Conservation (phyloP, 2,329 filamentous ascomycete species). For the Pyricularia sp. region DNA sequence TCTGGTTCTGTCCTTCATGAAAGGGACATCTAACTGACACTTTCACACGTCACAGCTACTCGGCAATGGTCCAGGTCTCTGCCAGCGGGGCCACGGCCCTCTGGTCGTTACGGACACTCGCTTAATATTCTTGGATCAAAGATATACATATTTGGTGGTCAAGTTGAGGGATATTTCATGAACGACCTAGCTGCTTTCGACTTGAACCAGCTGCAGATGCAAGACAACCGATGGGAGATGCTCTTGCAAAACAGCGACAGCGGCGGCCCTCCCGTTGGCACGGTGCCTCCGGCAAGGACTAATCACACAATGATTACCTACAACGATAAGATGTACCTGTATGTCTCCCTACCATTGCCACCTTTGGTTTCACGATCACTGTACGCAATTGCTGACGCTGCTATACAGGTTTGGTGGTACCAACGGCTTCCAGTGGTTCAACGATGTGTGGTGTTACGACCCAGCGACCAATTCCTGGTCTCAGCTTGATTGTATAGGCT, state of each 20-base stretch:
- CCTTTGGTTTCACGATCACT: conserved; percentile 1
- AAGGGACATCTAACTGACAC: background rate
- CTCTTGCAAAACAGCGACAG: conserved; percentile 68
- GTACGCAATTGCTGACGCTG: conserved; percentile 3
- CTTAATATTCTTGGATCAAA: conserved; percentile 95
- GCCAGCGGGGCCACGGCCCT: conserved; percentile 74
- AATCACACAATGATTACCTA: conserved; percentile 90
- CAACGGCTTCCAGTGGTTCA: conserved; percentile 95
- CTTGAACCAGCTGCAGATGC: conserved; percentile 84
- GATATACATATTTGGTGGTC: conserved; percentile 94
- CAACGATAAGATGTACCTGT: conserved; percentile 91
- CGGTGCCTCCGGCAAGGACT: conserved; percentile 78
- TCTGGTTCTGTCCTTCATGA: background rate
- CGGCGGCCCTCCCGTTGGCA: conserved; percentile 47
- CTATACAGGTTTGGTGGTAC: conserved; percentile 79
- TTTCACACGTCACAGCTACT: conserved; percentile 55
- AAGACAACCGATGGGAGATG: conserved; percentile 89
- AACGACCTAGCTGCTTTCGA: conserved; percentile 95
- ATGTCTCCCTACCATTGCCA: conserved; percentile 31
- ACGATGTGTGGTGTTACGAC: conserved; percentile 97
- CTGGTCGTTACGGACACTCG: conserved; percentile 91
- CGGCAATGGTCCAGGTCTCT: conserved; percentile 95
- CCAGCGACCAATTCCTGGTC: conserved; percentile 74
- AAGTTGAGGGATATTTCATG: conserved; percentile 96
- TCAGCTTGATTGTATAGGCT: conserved; percentile 91